These are phyloP conservation scores for Dothideomycetes sp. DNA, from an alignment of 2,329 filamentous ascomycete species.

Conservation along the genomic window DNA sequence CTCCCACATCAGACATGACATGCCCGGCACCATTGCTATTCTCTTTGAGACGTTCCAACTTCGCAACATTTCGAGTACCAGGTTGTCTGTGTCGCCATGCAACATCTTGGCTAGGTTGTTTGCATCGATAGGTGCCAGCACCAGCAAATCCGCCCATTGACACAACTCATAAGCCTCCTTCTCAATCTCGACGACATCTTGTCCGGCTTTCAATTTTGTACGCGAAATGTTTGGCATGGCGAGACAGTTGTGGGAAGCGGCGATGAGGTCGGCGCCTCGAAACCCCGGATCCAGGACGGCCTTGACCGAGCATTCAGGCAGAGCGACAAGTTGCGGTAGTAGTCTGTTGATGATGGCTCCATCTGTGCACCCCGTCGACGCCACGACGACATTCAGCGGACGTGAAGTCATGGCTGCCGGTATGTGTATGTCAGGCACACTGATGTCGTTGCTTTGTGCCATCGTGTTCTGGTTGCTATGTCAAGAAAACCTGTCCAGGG, in stretches of 20 bases:
- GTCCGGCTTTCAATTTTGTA: constrained; percentile 15
- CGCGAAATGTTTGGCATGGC: constrained; percentile 24
- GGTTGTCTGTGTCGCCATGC: constrained; percentile 69
- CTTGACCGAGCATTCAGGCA: constrained; percentile 27
- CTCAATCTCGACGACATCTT: constrained; percentile 25
- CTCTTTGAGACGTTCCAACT: constrained; percentile 84
- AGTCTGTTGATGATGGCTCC: constrained; percentile 23
- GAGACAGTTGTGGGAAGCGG: constrained; percentile 24
- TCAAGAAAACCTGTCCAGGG: no score
- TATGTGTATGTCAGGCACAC: constrained; percentile 12
- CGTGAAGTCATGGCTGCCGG: constrained; percentile 6
- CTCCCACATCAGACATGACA: constrained; percentile 84
- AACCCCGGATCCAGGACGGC: constrained; percentile 28
- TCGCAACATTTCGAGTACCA: constrained; percentile 70
- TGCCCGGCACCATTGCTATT: constrained; percentile 75
- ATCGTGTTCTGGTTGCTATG: not conserved
- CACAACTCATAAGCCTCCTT: constrained; percentile 56
- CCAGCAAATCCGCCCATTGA: constrained; percentile 78
- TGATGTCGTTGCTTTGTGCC: constrained; percentile 9
- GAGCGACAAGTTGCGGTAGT: constrained; percentile 24
- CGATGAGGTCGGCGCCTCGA: constrained; percentile 25
- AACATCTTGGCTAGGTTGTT: constrained; percentile 83
- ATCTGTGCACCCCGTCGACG: constrained; percentile 27
- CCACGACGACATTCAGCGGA: constrained; percentile 27
- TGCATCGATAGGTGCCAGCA: constrained; percentile 76